Evolutionary conservation across 495 filamentous ascomycete species (phyloP).

Genomic region (Penicillium turbatum): DNA sequence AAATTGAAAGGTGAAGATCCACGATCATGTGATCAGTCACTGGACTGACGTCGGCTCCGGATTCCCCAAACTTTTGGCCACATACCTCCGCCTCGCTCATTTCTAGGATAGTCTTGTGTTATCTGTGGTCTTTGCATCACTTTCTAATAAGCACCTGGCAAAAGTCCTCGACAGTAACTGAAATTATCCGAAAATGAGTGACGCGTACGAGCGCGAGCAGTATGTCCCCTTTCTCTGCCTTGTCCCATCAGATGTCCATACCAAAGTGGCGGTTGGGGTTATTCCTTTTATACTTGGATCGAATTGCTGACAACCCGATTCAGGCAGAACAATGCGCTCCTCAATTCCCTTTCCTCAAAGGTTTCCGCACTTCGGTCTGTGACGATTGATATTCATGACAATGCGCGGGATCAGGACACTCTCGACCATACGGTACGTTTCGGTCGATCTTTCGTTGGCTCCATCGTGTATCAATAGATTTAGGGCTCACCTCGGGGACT

Average conservation of each 20-base stretch:
- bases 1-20: too few relatives aligned
- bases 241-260: not conserved
- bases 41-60: not conserved
- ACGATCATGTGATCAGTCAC: constrained; percentile 1
- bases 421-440: constrained; percentile 76
- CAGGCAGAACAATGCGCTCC: constrained; percentile 92
- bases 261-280: not conserved
- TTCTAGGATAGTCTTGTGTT: not conserved
- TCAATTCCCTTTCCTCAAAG: constrained; percentile 84
- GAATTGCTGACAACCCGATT: constrained; percentile 7
- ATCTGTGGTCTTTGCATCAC: not conserved
- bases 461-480: not conserved
- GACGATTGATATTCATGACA: constrained; percentile 98
- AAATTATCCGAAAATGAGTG: constrained; percentile 64
- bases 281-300: not conserved
- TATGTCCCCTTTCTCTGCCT: constrained; percentile 28
- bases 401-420: constrained; percentile 77
- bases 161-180: not conserved
- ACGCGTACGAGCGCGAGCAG: constrained; percentile 91
- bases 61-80: constrained; percentile 1
- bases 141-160: not conserved
- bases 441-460: not conserved
- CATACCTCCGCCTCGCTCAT: not conserved
- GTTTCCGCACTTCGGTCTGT: constrained; percentile 87
- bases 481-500: not conserved